Evolutionary conservation across 352 stramenopile species (phyloP).

Genomic region (Phytopythium cucurbitacearum): DNA sequence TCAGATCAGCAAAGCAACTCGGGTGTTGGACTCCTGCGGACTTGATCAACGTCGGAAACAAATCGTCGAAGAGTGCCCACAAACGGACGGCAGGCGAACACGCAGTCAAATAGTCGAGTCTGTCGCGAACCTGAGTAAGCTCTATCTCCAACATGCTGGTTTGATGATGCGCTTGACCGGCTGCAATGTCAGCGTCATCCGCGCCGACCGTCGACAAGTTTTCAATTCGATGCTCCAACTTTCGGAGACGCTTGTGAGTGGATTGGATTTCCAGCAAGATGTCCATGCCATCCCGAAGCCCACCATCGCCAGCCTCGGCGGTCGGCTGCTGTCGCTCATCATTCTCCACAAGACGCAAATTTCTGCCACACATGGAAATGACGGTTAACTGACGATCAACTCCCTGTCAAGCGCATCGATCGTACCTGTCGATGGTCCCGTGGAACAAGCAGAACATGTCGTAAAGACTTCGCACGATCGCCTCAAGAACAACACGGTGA

Average conservation of each 20-base stretch:
- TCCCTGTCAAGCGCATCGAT: not conserved
- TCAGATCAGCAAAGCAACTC: conserved; percentile 35
- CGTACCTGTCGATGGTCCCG: conserved; percentile 39
- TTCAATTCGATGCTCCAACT: conserved; percentile 31
- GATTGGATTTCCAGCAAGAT: conserved; percentile 33
- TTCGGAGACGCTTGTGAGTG: conserved; percentile 36
- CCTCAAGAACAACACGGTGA: conserved; percentile 25
- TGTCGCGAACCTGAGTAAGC: conserved; percentile 7
- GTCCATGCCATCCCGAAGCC: conserved; percentile 42
- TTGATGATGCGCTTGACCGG: not conserved
- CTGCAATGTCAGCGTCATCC: conserved; percentile 1
- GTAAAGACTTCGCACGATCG: conserved; percentile 41
- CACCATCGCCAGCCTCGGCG: not conserved
- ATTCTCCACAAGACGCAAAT: conserved; percentile 7
- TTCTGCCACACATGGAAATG: conserved; percentile 4
- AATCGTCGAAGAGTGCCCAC: conserved; percentile 20
- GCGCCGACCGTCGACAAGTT: conserved; percentile 7
- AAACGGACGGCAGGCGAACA: conserved; percentile 25
- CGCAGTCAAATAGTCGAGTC: conserved; percentile 24
- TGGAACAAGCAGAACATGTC: conserved; percentile 51
- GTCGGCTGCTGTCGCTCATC: conserved; percentile 1
- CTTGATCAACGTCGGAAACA: conserved; percentile 44
- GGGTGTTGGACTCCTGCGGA: conserved; percentile 23
- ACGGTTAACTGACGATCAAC: no score
- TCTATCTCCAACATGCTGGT: conserved; percentile 3